Evolutionary conservation across 2,329 filamentous ascomycete species (phyloP).

Genomic region (Colletotrichum lini): DNA sequence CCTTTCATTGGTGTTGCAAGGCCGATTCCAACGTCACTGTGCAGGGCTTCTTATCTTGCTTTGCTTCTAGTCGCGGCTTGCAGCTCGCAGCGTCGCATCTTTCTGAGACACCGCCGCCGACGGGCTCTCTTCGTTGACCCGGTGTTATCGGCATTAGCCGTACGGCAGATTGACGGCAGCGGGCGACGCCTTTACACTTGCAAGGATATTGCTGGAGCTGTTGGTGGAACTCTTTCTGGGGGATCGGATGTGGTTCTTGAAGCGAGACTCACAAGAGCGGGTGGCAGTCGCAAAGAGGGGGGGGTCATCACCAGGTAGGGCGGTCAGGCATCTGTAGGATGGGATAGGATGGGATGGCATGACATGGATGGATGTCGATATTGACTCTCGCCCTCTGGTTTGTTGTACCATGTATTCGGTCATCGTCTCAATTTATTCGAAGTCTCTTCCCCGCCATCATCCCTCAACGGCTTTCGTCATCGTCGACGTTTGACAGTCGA

Average conservation of each 20-base stretch:
- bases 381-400: background rate
- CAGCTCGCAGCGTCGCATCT: constrained; percentile 1
- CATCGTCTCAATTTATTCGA: constrained; percentile 12
- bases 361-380: background rate
- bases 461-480: constrained; percentile 13
- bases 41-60: constrained; percentile 22
- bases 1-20: background rate
- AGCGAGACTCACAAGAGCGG: constrained; percentile 3
- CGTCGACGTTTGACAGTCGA: background rate
- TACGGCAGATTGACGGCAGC: background rate
- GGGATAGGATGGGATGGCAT: background rate
- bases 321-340: background rate
- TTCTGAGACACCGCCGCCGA: no score
- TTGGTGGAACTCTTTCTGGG: constrained; percentile 6
- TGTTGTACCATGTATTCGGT: background rate
- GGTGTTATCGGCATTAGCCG: background rate
- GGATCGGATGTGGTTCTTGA: background rate
- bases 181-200: background rate
- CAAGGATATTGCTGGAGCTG: constrained; percentile 27
- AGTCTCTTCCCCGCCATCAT: constrained; percentile 9
- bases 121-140: background rate
- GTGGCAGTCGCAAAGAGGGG: constrained; percentile 14
- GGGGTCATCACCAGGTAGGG: background rate
- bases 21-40: constrained; percentile 14
- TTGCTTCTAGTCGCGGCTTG: constrained; percentile 4